Evolutionary conservation across 345 rosid genomes (phyloP), one percentile per base, ranked within the genome.

Genomic region (Brassica cretica): DNA sequence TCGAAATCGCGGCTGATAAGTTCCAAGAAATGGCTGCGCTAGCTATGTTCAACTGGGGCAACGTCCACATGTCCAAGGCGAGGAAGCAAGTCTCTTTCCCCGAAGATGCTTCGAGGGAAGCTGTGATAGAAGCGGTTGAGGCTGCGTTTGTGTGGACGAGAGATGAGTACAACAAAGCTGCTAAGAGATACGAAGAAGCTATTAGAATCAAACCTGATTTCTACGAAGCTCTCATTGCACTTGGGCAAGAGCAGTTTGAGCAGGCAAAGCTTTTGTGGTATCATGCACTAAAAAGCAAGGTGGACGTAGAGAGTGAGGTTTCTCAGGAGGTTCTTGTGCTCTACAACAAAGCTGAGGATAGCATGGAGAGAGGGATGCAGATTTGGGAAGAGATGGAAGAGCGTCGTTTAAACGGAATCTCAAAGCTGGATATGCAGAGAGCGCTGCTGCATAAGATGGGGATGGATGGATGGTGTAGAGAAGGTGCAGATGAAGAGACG

Each of bases 21-120:
- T 96, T 96, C 87, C 99, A 96, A 81, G 99, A 93, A 86, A 96
- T 96, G 99, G 88, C 88, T 7, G 97, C 99, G 66, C 72, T 96
- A 66, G 99, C 98, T 62, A 79, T 91, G 84, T 90, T 96, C 74
- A 96, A 93, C 46, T 96, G 97, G 99, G 99, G 98, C 55, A 96
- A 91, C 78, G 90, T 96, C 73, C 97, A 96, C 85, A 80, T 91
- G 92, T 93, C 97, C 14, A 88, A 71, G 76, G 94, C 98, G 25
- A 93, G 98, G 80, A 96, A 90, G 77, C 88, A 84, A 66, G 86
- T 89, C 21, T 79, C 78, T 81, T 76, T 87, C 21, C 81, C 97
- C 0, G 97, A 93, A 73, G 94, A 93, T 73, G 83, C 80, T 64
- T 85, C 92, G 6, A 86, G 71, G 76, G 98, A 91, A 72, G 77